Evolutionary conservation across 176 grass and related monocot species (phyloP).

Genomic region (Eragrostis nindensis): DNA sequence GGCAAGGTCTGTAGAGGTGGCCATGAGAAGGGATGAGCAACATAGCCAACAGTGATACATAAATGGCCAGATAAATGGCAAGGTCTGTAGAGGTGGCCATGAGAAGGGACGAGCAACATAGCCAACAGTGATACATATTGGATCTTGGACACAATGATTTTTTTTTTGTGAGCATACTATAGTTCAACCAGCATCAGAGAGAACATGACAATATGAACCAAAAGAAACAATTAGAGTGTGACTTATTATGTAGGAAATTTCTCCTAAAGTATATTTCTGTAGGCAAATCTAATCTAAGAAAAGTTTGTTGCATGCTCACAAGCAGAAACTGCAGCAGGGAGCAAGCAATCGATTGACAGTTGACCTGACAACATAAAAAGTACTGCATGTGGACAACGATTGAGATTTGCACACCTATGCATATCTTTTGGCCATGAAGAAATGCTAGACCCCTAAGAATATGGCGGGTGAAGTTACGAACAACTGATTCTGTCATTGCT

Average conservation of each 20-base stretch:
- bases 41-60: constrained; percentile 15
- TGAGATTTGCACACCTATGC: constrained; percentile 44
- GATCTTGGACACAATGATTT: neutral
- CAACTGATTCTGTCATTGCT: constrained; percentile 94
- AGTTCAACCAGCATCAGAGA: constrained; percentile 11
- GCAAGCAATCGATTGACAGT: constrained; percentile 15
- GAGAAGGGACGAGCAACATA: neutral
- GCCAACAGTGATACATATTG: constrained; percentile 13
- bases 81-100: too few species aligned
- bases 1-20: neutral
- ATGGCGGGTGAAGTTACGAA: constrained; percentile 95
- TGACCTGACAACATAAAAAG: constrained; percentile 34
- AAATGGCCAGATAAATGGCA: too few species aligned
- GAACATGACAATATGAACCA: constrained; percentile 21
- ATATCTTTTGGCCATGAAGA: constrained; percentile 95
- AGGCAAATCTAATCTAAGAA: constrained; percentile 10
- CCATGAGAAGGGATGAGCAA: neutral
- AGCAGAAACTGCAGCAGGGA: neutral
- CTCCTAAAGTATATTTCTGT: constrained; percentile 11
- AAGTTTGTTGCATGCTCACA: constrained; percentile 32
- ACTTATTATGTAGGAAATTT: constrained; percentile 12
- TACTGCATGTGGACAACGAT: neutral
- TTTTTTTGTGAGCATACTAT: too few species aligned
- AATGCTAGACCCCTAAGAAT: constrained; percentile 85
- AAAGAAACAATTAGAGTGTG: neutral